Conservation (phyloP, 2,329 filamentous ascomycete species). For the Anisogramma anomala region DNA sequence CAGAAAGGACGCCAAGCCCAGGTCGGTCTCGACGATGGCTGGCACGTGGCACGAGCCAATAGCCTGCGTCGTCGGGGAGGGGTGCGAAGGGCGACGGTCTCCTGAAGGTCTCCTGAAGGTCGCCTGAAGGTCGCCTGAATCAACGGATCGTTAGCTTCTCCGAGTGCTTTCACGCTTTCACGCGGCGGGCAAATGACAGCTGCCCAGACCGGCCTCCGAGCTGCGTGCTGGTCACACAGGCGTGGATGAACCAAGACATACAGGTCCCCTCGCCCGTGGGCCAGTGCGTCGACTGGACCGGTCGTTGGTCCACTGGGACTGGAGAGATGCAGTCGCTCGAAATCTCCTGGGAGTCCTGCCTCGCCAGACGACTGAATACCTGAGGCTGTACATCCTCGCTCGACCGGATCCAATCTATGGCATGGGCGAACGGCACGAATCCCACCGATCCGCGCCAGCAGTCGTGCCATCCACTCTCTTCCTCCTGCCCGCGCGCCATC, state of each 20-base stretch:
- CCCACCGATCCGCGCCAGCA: neutral
- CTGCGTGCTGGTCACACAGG: neutral
- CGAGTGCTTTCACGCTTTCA: neutral
- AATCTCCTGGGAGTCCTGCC: too few relatives aligned
- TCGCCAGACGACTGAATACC: neutral
- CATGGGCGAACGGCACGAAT: too few relatives aligned
- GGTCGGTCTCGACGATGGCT: neutral
- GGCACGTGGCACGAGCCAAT: slow-evolving; percentile 1
- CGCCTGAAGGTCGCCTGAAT: neutral
- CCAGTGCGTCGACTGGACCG: slow-evolving; percentile 1
- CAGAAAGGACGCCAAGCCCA: too few relatives aligned
- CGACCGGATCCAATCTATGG: too few relatives aligned
- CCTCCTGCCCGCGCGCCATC: neutral
- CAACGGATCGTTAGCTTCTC: neutral
- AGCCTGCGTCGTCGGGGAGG: neutral
- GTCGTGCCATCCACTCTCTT: neutral
- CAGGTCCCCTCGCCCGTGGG: slow-evolving; percentile 1
- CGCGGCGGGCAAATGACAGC: slow-evolving; percentile 8
- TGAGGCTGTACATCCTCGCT: neutral
- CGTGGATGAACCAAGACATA: slow-evolving; percentile 7
- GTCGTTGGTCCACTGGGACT: neutral
- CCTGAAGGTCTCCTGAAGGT: too few relatives aligned
- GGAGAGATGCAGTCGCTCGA: too few relatives aligned
- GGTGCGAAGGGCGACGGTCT: too few relatives aligned
- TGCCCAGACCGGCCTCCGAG: neutral